phyloP scores from a whole-genome alignment of 441 rosid species.

The Brassica balearica region DNA sequence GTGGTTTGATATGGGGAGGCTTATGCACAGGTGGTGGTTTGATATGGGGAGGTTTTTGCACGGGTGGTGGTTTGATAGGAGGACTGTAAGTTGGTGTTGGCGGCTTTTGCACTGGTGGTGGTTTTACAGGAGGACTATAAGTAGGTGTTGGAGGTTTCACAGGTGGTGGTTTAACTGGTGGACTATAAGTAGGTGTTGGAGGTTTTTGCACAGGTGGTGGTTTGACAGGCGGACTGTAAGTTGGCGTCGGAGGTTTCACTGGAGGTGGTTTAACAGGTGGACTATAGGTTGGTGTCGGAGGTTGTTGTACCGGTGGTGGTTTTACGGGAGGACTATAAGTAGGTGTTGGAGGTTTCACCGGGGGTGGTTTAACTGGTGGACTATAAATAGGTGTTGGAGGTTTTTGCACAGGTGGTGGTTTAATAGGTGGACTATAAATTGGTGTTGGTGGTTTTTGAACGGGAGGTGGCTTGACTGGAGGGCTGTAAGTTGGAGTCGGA shows the following conservation, averaged over 20 bases:
- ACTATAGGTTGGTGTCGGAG: conserved; percentile 14
- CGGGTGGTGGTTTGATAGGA: not conserved
- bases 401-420: not conserved
- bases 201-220: conserved; percentile 30
- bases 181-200: conserved; percentile 32
- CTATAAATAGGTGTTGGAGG: not conserved
- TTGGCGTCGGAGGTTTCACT: not conserved
- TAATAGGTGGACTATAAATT: not conserved
- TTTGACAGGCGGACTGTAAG: not conserved
- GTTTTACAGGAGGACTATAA: conserved; percentile 19
- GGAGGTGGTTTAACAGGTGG: conserved; percentile 3
- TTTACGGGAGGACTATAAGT: not conserved
- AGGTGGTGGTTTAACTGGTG: conserved; percentile 17
- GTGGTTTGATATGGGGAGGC: not conserved
- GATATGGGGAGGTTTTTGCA: not conserved
- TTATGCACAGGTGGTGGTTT: not conserved
- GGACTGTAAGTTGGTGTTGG: conserved; percentile 1
- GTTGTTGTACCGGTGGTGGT: conserved; percentile 14
- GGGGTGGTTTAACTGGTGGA: not conserved
- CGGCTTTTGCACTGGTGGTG: conserved; percentile 19
- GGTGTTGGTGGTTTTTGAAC: not conserved
- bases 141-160: conserved; percentile 28
- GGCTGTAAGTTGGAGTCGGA: not conserved
- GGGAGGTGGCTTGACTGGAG: not conserved
- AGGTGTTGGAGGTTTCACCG: conserved; percentile 9